A percentile compares a stretch with the other conserved stretches of the same genome.
Evolutionary conservation across 2,329 filamentous ascomycete genomes (phyloP).

Genomic region (Sarocladium oryzae): DNA sequence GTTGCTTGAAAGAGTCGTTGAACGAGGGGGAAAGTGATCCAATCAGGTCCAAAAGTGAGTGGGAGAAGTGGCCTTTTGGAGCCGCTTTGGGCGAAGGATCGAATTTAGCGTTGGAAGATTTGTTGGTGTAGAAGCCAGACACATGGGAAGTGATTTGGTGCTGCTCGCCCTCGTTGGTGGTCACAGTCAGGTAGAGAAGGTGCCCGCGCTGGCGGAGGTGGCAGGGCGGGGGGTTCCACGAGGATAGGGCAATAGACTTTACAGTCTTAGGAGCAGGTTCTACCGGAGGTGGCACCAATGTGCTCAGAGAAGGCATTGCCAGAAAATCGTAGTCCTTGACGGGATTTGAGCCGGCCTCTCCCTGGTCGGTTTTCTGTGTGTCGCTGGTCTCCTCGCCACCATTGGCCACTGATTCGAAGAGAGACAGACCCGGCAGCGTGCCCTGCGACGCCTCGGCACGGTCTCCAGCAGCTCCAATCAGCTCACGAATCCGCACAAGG

Average conservation of each 20-base stretch:
- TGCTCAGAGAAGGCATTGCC: constrained; percentile 58
- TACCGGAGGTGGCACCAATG: constrained; percentile 61
- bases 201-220: constrained; percentile 88
- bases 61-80: constrained; percentile 71
- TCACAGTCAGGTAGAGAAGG: constrained; percentile 80
- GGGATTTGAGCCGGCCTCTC: constrained; percentile 18
- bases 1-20: constrained; percentile 61
- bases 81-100: constrained; percentile 76
- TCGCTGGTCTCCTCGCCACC: constrained; percentile 21
- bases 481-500: constrained; percentile 80
- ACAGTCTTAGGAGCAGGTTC: constrained; percentile 78
- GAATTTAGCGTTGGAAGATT: constrained; percentile 90
- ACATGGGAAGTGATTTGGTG: constrained; percentile 90
- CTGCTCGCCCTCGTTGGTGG: constrained; percentile 91
- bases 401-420: constrained; percentile 71
- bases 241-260: constrained; percentile 79
- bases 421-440: constrained; percentile 73
- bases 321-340: constrained; percentile 73
- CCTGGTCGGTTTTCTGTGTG: constrained; percentile 26
- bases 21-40: constrained; percentile 79
- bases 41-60: constrained; percentile 81
- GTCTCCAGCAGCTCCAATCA: constrained; percentile 87
- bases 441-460: constrained; percentile 83
- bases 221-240: constrained; percentile 95
- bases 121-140: constrained; percentile 95